Conservation (phyloP, 352 stramenopile genomes). For the Globisporangium cystogenes region DNA sequence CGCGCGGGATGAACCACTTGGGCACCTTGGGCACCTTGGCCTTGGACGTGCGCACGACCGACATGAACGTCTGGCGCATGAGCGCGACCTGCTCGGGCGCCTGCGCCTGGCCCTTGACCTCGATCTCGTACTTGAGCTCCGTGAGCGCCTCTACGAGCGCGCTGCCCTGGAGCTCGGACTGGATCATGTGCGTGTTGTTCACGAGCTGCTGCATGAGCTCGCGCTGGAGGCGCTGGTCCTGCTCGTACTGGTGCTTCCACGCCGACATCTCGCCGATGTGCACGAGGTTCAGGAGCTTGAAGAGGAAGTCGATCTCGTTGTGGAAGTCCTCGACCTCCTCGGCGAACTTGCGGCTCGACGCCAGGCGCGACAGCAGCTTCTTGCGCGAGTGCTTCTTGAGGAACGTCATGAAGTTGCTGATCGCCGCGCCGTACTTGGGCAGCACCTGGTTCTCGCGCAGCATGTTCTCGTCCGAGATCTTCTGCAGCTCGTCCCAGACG, state of each 20-base stretch:
- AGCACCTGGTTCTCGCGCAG: conserved; percentile 28
- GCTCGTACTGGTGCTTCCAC: conserved; percentile 12
- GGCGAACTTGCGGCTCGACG: conserved; percentile 8
- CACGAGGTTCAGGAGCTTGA: conserved; percentile 17
- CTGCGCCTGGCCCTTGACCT: conserved; percentile 8
- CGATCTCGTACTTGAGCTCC: conserved; percentile 19
- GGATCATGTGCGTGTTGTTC: conserved; percentile 12
- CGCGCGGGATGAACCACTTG: conserved; percentile 16
- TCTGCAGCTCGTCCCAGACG: conserved; percentile 27
- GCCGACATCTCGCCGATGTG: conserved; percentile 17
- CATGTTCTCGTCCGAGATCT: conserved; percentile 28
- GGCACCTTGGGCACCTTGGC: conserved; percentile 11
- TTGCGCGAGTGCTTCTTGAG: conserved; percentile 17
- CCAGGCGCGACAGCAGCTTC: conserved; percentile 12
- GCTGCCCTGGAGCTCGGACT: conserved; percentile 3
- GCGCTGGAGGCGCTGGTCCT: conserved; percentile 11
- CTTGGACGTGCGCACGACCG: conserved; percentile 9
- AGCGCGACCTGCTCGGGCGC: conserved; percentile 5
- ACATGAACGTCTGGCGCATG: conserved; percentile 15
- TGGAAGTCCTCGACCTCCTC: conserved; percentile 15
- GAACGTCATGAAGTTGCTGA: conserved; percentile 25
- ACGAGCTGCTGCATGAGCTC: conserved; percentile 11
- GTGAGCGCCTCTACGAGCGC: conserved; percentile 18
- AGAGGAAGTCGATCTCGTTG: conserved; percentile 15
- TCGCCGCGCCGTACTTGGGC: conserved; percentile 26